Evolutionary conservation across 169 alveolate species (phyloP), one percentile per base, ranked within the genome.

Genomic region (Cryptosporidium viatorum): DNA sequence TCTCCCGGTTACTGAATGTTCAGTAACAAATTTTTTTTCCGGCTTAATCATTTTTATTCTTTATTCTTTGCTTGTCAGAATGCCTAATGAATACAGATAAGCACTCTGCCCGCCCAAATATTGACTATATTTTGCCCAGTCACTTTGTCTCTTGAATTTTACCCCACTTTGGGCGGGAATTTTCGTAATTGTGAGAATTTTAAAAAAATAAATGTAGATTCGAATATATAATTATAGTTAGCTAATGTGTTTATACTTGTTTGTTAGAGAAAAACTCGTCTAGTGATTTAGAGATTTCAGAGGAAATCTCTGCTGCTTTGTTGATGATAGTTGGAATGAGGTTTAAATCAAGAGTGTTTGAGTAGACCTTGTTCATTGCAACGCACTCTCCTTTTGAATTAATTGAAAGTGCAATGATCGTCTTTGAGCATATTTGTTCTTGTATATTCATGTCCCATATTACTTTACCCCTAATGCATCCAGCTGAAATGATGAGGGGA

Each of bases 401-500:
- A 26, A 80, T 65, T 41, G 89, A 59, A 10, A 80, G 45, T 37
- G 89, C 80, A 21, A 80, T 67, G 50, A 80, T 80, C 4, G 89
- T 41, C 41, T 80, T 80, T 16, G 89, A 59, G 55, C 80, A 80
- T 37, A 65, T 52, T 43, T 80, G 69, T 41, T 80, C 89, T 37
- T 60, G 89, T 3, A 80, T 80, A 23, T 80, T 62, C 89, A 80
- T 80, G 41, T 80, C 89, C 89, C 89, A 80, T 41, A 80, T 18
- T 10, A 80, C 68, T 62, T 80, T 80, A 4, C 75, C 75, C 41
- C 75, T 59, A 29, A 80, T 80, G 37, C 51, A 80, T 10, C 89
- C 89, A 18, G 89, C 89, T 5, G 89, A 62, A 41, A 59, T 62
- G 39, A 80, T 65, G 18, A 80, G 31, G 16, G 89, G 89, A 1